These are phyloP conservation scores for Populus davidiana DNA, from an alignment of 345 rosid genomes.

Conservation along the genomic window DNA sequence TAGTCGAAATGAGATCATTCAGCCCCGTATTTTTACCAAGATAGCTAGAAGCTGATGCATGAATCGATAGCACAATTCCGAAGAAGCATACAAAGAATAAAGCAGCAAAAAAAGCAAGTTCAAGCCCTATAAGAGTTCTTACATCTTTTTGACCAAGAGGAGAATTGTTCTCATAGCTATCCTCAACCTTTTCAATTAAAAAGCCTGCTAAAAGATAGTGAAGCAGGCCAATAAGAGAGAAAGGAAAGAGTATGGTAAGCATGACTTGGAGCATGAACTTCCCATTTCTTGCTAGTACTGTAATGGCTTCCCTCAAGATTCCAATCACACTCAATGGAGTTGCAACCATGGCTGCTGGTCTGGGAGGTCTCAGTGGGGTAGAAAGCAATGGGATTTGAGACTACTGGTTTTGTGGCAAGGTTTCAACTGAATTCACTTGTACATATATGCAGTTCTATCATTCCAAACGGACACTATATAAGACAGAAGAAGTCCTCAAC, in stretches of 20 bases:
- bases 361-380: too few relatives aligned
- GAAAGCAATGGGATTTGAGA: too few relatives aligned
- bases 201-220: conserved; percentile 1
- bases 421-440: too few relatives aligned
- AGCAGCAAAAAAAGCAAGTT: not conserved
- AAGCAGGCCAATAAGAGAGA: conserved; percentile 12
- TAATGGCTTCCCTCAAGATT: conserved; percentile 12
- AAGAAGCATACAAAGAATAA: conserved; percentile 5
- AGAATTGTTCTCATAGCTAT: conserved; percentile 2
- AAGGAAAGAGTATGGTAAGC: not conserved
- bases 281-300: conserved; percentile 9
- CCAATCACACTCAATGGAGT: not conserved
- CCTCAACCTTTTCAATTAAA: conserved; percentile 2
- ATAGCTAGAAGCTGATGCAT: conserved; percentile 1
- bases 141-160: not conserved
- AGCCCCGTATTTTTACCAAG: not conserved
- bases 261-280: conserved; percentile 6
- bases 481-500: too few relatives aligned
- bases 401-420: too few relatives aligned
- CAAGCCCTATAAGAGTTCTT: conserved; percentile 1
- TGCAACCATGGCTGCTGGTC: not conserved
- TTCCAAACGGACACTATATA: too few relatives aligned
- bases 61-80: conserved; percentile 4
- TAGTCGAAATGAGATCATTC: not conserved
- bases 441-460: too few relatives aligned